Percentiles rank a stretch among this genome's conserved stretches.
Conservation (phyloP, 257 asterid species). For the Penstemon newberryi region DNA sequence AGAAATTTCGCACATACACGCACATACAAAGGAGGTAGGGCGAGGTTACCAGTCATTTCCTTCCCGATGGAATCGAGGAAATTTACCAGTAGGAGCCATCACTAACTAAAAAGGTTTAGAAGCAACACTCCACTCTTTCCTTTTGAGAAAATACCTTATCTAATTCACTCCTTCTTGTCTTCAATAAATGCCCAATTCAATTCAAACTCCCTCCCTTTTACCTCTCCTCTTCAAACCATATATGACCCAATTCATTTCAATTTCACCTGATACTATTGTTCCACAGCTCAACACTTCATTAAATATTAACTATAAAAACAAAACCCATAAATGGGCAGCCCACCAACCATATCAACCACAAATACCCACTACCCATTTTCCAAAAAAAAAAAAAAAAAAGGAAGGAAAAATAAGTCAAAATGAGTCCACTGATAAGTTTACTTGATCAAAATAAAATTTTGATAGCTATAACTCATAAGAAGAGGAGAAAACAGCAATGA, state of each 20-base stretch:
- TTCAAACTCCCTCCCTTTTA: conserved; percentile 34
- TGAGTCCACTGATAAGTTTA: conserved; percentile 24
- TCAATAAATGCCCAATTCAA: conserved; percentile 37
- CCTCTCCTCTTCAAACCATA: conserved; percentile 22
- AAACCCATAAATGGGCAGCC: conserved; percentile 47
- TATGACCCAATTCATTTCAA: conserved; percentile 34
- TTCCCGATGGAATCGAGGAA: conserved; percentile 63
- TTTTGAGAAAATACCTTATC: conserved; percentile 8
- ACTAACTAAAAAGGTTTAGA: conserved; percentile 25
- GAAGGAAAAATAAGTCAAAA: conserved; percentile 13
- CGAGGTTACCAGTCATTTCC: conserved; percentile 76
- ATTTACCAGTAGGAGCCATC: conserved; percentile 80
- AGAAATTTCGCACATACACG: neutral
- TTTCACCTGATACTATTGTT: conserved; percentile 33
- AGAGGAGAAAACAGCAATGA: conserved; percentile 38
- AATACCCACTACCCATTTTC: conserved; percentile 39
- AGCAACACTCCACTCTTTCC: conserved; percentile 13
- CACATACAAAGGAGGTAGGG: neutral
- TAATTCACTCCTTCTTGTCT: conserved; percentile 24
- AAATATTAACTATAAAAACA: conserved; percentile 32
- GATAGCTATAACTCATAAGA: conserved; percentile 27
- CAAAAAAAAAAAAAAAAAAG: conserved; percentile 31
- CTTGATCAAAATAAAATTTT: conserved; percentile 39
- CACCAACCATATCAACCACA: conserved; percentile 70
- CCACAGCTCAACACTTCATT: conserved; percentile 51